Percentiles rank a stretch among this genome's conserved stretches.
Conservation (phyloP, 257 asterid genomes). For the Solanum chmielewskii region DNA sequence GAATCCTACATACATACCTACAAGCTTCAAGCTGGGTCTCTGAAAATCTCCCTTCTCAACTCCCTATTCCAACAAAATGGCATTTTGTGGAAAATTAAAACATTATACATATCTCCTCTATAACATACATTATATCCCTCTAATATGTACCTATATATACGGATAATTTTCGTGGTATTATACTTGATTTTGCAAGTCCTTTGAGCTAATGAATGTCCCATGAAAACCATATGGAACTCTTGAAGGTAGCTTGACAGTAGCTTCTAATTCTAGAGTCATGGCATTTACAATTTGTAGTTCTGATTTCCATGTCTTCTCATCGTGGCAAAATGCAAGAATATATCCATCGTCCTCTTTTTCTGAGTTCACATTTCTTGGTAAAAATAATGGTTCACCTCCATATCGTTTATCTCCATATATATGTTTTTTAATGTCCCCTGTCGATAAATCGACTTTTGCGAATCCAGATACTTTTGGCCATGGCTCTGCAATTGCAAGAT, state of each 20-base stretch:
- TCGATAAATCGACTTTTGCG: conserved; percentile 42
- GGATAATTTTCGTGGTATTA: neutral
- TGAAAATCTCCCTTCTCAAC: neutral
- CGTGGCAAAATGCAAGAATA: conserved; percentile 39
- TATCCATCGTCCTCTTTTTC: conserved; percentile 49
- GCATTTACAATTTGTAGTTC: conserved; percentile 60
- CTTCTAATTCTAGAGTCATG: conserved; percentile 32
- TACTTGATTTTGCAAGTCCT: conserved; percentile 38
- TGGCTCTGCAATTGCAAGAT: conserved; percentile 66
- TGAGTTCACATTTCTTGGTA: conserved; percentile 20
- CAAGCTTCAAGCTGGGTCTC: neutral
- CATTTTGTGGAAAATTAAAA: neutral
- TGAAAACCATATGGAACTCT: conserved; percentile 86
- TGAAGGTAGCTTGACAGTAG: conserved; percentile 45
- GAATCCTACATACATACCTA: neutral
- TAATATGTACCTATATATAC: neutral
- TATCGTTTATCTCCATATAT: conserved; percentile 33
- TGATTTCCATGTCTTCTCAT: conserved; percentile 42
- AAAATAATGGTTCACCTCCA: conserved; percentile 65
- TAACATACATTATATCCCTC: neutral
- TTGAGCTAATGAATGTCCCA: conserved; percentile 51
- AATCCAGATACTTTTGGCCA: conserved; percentile 76
- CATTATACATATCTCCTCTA: neutral
- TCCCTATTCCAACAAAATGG: neutral
- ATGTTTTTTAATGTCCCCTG: conserved; percentile 35